Percentiles rank a stretch among this genome's conserved stretches.
phyloP scores from a whole-genome alignment of 2,329 filamentous ascomycete species.

The Ascochyta viciae-villosae region DNA sequence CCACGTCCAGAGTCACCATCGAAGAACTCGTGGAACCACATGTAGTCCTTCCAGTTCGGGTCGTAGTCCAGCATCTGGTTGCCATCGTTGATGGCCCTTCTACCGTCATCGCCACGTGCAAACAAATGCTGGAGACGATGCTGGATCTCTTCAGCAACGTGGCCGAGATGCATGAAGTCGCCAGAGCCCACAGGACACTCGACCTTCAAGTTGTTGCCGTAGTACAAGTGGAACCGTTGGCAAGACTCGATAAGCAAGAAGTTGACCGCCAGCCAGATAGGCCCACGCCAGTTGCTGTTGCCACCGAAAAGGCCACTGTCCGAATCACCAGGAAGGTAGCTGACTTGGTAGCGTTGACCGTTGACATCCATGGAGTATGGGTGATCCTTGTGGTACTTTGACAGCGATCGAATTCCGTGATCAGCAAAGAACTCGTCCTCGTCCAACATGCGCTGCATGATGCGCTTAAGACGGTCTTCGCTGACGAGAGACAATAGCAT shows the following conservation, averaged over 20 bases:
- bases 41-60: constrained; percentile 87
- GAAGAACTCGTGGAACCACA: constrained; percentile 99
- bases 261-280: constrained; percentile 96
- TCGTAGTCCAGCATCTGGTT: constrained; percentile 90
- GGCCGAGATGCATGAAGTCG: constrained; percentile 93
- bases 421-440: constrained; percentile 92
- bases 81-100: constrained; percentile 85
- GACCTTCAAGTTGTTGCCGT: constrained; percentile 84
- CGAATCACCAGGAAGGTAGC: constrained; percentile 93
- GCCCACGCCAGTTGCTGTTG: constrained; percentile 96
- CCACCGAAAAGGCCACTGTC: constrained; percentile 94
- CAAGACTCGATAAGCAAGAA: constrained; percentile 92
- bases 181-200: constrained; percentile 94
- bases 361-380: constrained; percentile 97
- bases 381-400: constrained; percentile 87
- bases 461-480: constrained; percentile 88
- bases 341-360: constrained; percentile 84
- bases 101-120: constrained; percentile 80
- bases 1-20: constrained; percentile 90
- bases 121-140: constrained; percentile 94
- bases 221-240: constrained; percentile 96
- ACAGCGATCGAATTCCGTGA: constrained; percentile 89
- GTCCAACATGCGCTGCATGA: constrained; percentile 89
- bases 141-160: constrained; percentile 93
- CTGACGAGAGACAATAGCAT: constrained; percentile 89